A percentile compares a stretch with the other conserved stretches of the same genome.
phyloP scores from a whole-genome alignment of 192 early-diverging fungal genomes.

The Coemansia asiatica region DNA sequence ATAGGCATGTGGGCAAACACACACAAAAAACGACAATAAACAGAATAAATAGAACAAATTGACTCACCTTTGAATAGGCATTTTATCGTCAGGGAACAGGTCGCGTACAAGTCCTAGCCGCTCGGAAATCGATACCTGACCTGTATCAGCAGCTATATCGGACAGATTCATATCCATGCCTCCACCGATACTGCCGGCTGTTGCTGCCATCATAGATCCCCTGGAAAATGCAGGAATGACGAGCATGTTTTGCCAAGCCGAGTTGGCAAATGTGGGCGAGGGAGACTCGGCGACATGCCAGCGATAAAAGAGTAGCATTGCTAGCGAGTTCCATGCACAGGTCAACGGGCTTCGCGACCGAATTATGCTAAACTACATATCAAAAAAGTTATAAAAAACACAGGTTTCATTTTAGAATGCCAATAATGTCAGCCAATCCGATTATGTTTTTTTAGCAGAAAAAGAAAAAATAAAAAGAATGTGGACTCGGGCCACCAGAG shows the following conservation, averaged over 20 bases:
- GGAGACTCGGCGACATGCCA: slow-evolving; percentile 40
- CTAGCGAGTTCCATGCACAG: slow-evolving; percentile 52
- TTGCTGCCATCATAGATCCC: not conserved
- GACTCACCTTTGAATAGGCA: slow-evolving; percentile 46
- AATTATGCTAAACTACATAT: slow-evolving; percentile 54
- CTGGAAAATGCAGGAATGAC: slow-evolving; percentile 23
- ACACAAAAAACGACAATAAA: not conserved
- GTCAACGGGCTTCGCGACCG: slow-evolving; percentile 45
- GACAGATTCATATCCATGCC: slow-evolving; percentile 2
- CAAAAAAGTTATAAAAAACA: not conserved
- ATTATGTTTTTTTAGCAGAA: not conserved
- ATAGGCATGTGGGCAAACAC: not conserved
- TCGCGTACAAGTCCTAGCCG: slow-evolving; percentile 29
- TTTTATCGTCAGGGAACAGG: slow-evolving; percentile 32
- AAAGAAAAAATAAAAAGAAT: not conserved
- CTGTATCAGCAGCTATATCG: slow-evolving; percentile 13
- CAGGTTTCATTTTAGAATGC: not conserved
- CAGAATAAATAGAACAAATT: not conserved
- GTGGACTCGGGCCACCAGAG: not conserved
- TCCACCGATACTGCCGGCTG: not conserved
- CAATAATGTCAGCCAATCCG: not conserved
- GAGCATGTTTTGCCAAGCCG: slow-evolving; percentile 37
- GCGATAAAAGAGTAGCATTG: slow-evolving; percentile 42
- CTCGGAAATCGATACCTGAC: slow-evolving; percentile 19
- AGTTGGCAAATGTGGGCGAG: slow-evolving; percentile 37